phyloP scores from a whole-genome alignment of 2,329 filamentous ascomycete species.

The Fusarium buharicum region DNA sequence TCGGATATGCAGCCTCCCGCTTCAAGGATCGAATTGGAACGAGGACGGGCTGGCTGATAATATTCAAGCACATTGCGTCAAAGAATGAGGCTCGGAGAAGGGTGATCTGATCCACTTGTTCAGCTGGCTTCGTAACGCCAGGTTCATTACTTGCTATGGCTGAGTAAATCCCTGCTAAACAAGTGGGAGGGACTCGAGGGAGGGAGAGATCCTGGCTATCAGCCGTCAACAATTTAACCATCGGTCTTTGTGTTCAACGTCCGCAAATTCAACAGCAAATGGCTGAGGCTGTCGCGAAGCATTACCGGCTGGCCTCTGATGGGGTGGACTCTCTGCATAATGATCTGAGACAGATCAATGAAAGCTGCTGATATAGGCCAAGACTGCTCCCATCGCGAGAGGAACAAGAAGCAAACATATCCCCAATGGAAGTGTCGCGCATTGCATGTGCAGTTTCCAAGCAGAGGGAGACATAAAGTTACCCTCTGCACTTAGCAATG shows the following conservation, averaged over 20 bases:
- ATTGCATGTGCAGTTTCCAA: conserved; percentile 20
- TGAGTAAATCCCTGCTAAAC: conserved; percentile 21
- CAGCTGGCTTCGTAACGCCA: conserved; percentile 7
- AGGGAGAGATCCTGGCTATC: too few relatives aligned
- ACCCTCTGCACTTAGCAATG: conserved; percentile 1
- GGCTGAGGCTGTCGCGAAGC: too few relatives aligned
- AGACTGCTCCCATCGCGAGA: not conserved
- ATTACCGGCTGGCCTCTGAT: too few relatives aligned
- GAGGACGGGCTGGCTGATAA: conserved; percentile 10
- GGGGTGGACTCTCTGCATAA: not conserved
- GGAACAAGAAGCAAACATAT: conserved; percentile 19
- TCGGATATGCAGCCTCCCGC: conserved; percentile 42
- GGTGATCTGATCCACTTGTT: conserved; percentile 20
- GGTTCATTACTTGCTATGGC: not conserved
- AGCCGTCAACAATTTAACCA: too few relatives aligned
- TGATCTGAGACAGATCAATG: not conserved
- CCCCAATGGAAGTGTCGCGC: conserved; percentile 6
- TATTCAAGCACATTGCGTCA: not conserved
- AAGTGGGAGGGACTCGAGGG: conserved; percentile 8
- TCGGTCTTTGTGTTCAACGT: too few relatives aligned
- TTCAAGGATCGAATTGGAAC: conserved; percentile 13
- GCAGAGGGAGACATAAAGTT: conserved; percentile 1
- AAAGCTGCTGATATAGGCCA: not conserved
- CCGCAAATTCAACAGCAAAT: too few relatives aligned
- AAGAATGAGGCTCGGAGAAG: conserved; percentile 3